Conservation (phyloP, 2,329 filamentous ascomycete genomes). For the Pochonia chlamydosporia region DNA sequence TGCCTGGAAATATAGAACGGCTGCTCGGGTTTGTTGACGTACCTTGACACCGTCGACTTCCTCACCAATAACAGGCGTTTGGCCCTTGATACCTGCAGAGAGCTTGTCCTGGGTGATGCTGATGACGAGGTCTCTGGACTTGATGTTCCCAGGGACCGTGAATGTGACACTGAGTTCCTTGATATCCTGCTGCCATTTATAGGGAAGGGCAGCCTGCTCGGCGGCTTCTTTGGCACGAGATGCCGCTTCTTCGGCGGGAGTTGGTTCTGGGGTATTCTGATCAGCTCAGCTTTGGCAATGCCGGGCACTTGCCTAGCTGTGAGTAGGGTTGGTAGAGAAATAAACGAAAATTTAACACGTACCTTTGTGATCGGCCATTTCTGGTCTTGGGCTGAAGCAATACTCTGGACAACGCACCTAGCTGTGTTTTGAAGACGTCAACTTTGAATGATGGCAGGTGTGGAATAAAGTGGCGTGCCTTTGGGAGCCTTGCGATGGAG, state of each 20-base stretch:
- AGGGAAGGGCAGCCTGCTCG: conserved; percentile 87
- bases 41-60: too few relatives aligned
- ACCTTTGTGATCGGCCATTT: conserved; percentile 9
- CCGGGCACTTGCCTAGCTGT: background rate
- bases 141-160: conserved; percentile 73
- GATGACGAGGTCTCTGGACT: conserved; percentile 77
- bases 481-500: background rate
- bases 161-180: conserved; percentile 77
- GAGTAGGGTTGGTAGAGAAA: background rate
- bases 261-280: conserved; percentile 37
- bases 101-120: conserved; percentile 75
- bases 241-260: conserved; percentile 51
- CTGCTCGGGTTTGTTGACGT: conserved; percentile 37
- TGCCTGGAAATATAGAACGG: background rate
- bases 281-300: conserved; percentile 2
- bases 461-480: background rate
- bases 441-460: background rate
- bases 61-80: conserved; percentile 81
- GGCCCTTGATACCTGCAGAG: conserved; percentile 79
- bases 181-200: conserved; percentile 97
- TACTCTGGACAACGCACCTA: too few relatives aligned
- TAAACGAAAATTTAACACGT: background rate
- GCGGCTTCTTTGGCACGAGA: conserved; percentile 67
- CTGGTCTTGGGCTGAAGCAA: too few relatives aligned
- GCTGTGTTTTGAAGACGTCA: background rate